These are phyloP conservation scores for Solanum pennellii DNA, from an alignment of 257 asterid species.

Conservation along the genomic window DNA sequence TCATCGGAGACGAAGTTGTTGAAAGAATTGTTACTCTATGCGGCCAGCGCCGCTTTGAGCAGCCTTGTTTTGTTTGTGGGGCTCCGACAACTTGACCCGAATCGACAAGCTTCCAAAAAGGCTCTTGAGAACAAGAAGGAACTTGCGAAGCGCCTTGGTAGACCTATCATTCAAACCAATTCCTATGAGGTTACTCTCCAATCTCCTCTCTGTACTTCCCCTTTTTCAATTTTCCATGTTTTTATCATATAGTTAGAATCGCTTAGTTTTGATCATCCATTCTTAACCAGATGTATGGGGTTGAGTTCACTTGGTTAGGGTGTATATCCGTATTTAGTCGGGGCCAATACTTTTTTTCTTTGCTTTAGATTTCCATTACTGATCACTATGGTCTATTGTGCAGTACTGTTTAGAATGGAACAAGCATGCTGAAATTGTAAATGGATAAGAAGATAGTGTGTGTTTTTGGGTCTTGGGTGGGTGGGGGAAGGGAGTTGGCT, in stretches of 20 bases:
- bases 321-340: background rate
- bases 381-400: background rate
- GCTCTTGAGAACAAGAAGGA: constrained; percentile 82
- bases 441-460: background rate
- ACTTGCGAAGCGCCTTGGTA: constrained; percentile 79
- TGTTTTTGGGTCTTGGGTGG: background rate
- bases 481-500: background rate
- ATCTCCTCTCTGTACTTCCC: background rate
- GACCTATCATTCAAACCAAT: constrained; percentile 74
- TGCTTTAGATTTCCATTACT: background rate
- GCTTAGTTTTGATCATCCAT: background rate
- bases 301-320: background rate
- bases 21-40: constrained; percentile 58
- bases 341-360: background rate
- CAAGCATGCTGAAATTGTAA: background rate
- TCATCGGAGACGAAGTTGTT: constrained; percentile 48
- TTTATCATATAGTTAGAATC: background rate
- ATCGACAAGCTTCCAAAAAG: constrained; percentile 70
- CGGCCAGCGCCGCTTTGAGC: constrained; percentile 90
- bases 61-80: constrained; percentile 68
- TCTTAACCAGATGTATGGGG: background rate
- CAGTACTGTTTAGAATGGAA: background rate
- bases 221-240: background rate
- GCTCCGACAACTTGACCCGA: constrained; percentile 69
- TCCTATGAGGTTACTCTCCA: constrained; percentile 56